These are phyloP conservation scores for Neckera pumila DNA, from an alignment of 225 moss, liverwort and hornwort genomes.

Conservation along the genomic window DNA sequence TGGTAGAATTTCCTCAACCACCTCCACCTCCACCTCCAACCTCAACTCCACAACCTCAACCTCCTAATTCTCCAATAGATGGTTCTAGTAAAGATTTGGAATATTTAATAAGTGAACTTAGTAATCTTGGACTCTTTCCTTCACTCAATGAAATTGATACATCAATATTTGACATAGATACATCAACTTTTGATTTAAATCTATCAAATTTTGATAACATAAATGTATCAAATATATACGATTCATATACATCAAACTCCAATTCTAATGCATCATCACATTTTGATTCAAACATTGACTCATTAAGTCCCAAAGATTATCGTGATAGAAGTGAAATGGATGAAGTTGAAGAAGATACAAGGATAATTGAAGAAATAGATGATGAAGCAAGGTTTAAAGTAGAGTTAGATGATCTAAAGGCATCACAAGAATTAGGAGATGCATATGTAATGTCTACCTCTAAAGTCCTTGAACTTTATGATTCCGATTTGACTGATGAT, in stretches of 20 bases:
- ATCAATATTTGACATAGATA: not conserved
- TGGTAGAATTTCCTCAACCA: not conserved
- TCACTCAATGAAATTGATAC: not conserved
- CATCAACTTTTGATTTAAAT: not conserved
- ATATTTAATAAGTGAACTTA: not conserved
- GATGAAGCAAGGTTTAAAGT: not conserved
- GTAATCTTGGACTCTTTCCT: not conserved
- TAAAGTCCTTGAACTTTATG: not conserved
- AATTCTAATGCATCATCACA: not conserved
- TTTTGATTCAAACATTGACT: not conserved
- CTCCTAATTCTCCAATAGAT: not conserved
- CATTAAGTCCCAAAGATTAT: not conserved
- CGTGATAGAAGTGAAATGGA: not conserved
- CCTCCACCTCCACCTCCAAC: rapidly evolving
- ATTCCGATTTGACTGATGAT: rapidly evolving
- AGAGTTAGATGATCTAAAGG: not conserved
- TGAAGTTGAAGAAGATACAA: not conserved
- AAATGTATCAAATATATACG: not conserved
- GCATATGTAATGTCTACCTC: not conserved
- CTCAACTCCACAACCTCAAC: not conserved
- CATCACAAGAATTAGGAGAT: not conserved
- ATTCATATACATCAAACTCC: not conserved
- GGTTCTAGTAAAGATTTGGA: not conserved
- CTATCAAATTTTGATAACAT: not conserved
- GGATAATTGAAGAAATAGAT: not conserved